Evolutionary conservation across 2,329 filamentous ascomycete species (phyloP), one percentile per base, ranked within the genome.

Genomic region (Fusarium sp.): DNA sequence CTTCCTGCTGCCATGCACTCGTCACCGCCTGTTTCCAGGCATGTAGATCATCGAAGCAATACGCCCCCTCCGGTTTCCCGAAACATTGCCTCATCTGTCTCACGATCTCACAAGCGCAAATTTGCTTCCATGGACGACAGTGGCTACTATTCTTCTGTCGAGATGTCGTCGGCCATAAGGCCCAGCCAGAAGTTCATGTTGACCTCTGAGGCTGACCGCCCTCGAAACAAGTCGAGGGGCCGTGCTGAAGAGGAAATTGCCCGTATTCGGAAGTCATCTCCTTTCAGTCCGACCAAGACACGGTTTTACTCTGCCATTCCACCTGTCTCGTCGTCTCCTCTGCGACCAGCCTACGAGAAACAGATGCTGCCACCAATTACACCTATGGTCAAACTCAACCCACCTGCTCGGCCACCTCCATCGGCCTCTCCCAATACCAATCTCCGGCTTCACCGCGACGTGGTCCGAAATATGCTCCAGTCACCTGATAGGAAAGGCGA

Each of bases 221-320:
- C 91, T 49, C 88, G 89, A 57, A 91, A 94, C 74, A 97, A 95
- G 83, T 60, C 58, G 26, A 91, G 93, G 63, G 95, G 95, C 29
- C 92, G 95, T 65, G 96, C 96, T 18, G 96, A 98, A 79, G 94
- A 97, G 74, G 96, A 98, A 80, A 98, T 99, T 83, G 93, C 92
- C 44, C 93, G 95, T 39, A 91, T 98, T 55, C 92, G 96, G 70
- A 93, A 92, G 66, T 98, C 95, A 3, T 97, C 94, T 3, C 95
- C 94, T 74, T 94, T 97, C 75, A 98, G 94, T 76, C 96, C 96
- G 7, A 92, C 89, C 49, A 94, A 93, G 81, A 81, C 83, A 72
- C 86, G 89, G 41, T 85, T 87, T 15, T 83, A 83, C 57, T 82
- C 84, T 64, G 83, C 80, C 8, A 83, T 84, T 55, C 79, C 84